These are phyloP conservation scores for Pisolithus orientalis DNA, from an alignment of 768 basidiomycete genomes.

Conservation along the genomic window DNA sequence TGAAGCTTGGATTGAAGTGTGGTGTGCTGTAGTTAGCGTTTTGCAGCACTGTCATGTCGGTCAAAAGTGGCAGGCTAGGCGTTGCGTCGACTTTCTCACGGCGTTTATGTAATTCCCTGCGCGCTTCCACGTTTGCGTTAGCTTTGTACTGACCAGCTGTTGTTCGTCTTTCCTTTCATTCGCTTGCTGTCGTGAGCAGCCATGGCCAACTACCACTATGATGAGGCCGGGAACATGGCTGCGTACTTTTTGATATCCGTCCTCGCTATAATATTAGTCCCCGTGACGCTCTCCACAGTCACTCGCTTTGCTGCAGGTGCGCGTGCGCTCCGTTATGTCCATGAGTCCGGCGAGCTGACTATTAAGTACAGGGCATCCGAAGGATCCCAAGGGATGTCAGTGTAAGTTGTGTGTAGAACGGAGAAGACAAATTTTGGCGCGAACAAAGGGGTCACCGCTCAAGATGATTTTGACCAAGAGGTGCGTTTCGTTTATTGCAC, in stretches of 20 bases:
- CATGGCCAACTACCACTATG: slow-evolving; percentile 82
- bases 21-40: not conserved
- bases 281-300: slow-evolving; percentile 57
- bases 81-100: too few relatives aligned
- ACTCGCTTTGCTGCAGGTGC: slow-evolving; percentile 36
- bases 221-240: slow-evolving; percentile 82
- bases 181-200: slow-evolving; percentile 11
- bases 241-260: slow-evolving; percentile 89
- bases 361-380: slow-evolving; percentile 25
- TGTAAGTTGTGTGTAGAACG: slow-evolving; percentile 59
- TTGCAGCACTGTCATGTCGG: too few relatives aligned
- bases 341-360: slow-evolving; percentile 2
- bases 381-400: slow-evolving; percentile 44
- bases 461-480: slow-evolving; percentile 43
- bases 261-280: slow-evolving; percentile 76
- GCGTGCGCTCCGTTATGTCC: slow-evolving; percentile 14
- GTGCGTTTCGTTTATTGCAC: slow-evolving; percentile 28
- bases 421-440: slow-evolving; percentile 37
- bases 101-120: too few relatives aligned
- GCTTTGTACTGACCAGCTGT: too few relatives aligned
- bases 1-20: not conserved
- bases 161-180: too few relatives aligned
- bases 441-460: slow-evolving; percentile 42
- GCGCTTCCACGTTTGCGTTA: too few relatives aligned
- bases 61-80: too few relatives aligned